A percentile compares a stretch with the other conserved stretches of the same genome.
These are phyloP conservation scores for Botrytis medusae DNA, from an alignment of 2,329 filamentous ascomycete species.

Conservation along the genomic window DNA sequence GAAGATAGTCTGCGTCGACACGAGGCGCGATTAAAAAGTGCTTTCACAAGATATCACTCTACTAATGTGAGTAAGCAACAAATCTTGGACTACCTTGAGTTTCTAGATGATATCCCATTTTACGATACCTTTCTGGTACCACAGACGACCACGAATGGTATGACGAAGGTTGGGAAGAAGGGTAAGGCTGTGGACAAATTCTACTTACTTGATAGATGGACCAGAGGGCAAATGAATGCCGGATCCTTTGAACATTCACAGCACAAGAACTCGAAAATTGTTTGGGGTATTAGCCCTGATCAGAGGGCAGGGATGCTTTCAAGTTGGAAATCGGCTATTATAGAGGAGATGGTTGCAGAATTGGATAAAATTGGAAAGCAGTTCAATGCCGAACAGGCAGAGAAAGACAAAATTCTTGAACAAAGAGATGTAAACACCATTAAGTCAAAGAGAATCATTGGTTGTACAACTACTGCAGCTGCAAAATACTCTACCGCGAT, in stretches of 20 bases:
- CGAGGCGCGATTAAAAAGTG: slow-evolving; percentile 30
- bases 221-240: slow-evolving; percentile 44
- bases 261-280: slow-evolving; percentile 35
- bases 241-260: slow-evolving; percentile 44
- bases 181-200: slow-evolving; percentile 46
- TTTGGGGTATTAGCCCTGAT: slow-evolving; percentile 54
- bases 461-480: slow-evolving; percentile 69
- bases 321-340: slow-evolving; percentile 48
- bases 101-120: slow-evolving; percentile 52
- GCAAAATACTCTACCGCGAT: slow-evolving; percentile 61
- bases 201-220: slow-evolving; percentile 59
- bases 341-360: slow-evolving; percentile 50
- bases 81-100: slow-evolving; percentile 49
- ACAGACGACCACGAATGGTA: slow-evolving; percentile 44
- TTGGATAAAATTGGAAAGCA: slow-evolving; percentile 44
- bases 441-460: slow-evolving; percentile 59
- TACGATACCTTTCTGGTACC: slow-evolving; percentile 59
- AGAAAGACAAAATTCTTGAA: slow-evolving; percentile 47
- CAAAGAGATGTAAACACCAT: slow-evolving; percentile 48
- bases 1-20: slow-evolving; percentile 42
- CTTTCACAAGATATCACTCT: slow-evolving; percentile 27
- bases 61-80: slow-evolving; percentile 29
- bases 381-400: slow-evolving; percentile 46
- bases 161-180: slow-evolving; percentile 46
- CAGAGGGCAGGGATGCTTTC: slow-evolving; percentile 42